Evolutionary conservation across 2,329 filamentous ascomycete species (phyloP).

Genomic region (Scleromitrula shiraiana): DNA sequence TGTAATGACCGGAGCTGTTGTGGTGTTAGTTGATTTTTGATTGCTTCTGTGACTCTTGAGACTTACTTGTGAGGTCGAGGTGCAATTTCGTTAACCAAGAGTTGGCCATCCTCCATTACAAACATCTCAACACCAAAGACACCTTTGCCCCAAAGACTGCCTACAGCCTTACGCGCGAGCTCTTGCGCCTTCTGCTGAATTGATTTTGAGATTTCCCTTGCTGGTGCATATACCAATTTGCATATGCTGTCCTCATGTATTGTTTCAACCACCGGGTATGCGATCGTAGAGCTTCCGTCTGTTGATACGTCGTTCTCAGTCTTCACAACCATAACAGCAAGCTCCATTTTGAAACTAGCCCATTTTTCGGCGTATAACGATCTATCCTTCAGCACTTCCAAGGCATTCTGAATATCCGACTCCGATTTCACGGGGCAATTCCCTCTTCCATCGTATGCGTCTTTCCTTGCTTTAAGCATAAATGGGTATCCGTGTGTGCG

Average conservation of each 20-base stretch:
- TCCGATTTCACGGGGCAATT: constrained; percentile 57
- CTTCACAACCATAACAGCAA: constrained; percentile 92
- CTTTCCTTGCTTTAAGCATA: constrained; percentile 87
- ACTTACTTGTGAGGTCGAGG: constrained; percentile 21
- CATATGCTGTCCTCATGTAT: constrained; percentile 94
- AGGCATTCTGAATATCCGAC: constrained; percentile 55
- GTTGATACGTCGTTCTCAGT: constrained; percentile 56
- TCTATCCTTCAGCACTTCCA: constrained; percentile 59
- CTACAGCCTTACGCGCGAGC: constrained; percentile 71
- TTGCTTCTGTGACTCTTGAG: background rate
- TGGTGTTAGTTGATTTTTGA: constrained; percentile 54
- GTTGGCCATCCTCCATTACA: constrained; percentile 59
- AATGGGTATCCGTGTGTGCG: constrained; percentile 67
- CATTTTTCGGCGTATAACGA: constrained; percentile 66
- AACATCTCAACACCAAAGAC: constrained; percentile 98
- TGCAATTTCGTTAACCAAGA: constrained; percentile 53
- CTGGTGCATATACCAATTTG: constrained; percentile 83
- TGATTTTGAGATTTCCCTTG: constrained; percentile 56
- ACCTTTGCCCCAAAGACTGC: constrained; percentile 76
- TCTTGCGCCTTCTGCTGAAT: constrained; percentile 61
- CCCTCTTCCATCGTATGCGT: constrained; percentile 85
- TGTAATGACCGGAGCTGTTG: constrained; percentile 76
- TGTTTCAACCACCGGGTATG: constrained; percentile 89
- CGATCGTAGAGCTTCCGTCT: constrained; percentile 45
- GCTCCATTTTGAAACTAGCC: constrained; percentile 75